These are phyloP conservation scores for Candolleomyces aberdarensis DNA, from an alignment of 768 basidiomycete genomes.

Conservation along the genomic window DNA sequence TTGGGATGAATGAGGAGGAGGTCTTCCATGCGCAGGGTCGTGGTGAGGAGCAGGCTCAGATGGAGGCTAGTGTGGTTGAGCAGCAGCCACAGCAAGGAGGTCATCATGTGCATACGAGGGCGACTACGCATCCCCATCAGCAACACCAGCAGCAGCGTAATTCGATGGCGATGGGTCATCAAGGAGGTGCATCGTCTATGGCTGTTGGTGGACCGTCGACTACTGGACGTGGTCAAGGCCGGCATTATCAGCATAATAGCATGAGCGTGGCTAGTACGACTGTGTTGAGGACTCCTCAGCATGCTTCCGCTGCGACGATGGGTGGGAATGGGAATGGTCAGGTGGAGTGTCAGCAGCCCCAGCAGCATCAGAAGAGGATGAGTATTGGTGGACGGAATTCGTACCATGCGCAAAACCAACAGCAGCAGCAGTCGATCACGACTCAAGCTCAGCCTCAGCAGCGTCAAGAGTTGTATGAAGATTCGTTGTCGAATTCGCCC, in stretches of 20 bases:
- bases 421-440: neutral
- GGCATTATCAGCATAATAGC: constrained; percentile 48
- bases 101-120: constrained; percentile 6
- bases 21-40: constrained; percentile 32
- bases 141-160: constrained; percentile 13
- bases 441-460: neutral
- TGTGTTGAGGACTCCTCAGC: constrained; percentile 29
- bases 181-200: neutral
- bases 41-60: constrained; percentile 3
- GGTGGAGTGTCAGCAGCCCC: constrained; percentile 19
- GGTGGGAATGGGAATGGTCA: constrained; percentile 15
- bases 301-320: constrained; percentile 25
- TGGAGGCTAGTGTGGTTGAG: constrained; percentile 1
- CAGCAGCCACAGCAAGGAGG: constrained; percentile 8
- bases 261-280: constrained; percentile 39
- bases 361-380: constrained; percentile 7
- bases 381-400: neutral
- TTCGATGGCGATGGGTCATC: neutral
- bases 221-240: constrained; percentile 18
- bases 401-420: neutral
- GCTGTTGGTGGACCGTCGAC: constrained; percentile 9
- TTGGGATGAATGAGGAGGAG: constrained; percentile 24
- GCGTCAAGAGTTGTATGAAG: neutral
- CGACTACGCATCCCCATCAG: constrained; percentile 6
- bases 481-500: constrained; percentile 9